Evolutionary conservation across 2,329 filamentous ascomycete genomes (phyloP).

Genomic region (Pestalotiopsis sp.): DNA sequence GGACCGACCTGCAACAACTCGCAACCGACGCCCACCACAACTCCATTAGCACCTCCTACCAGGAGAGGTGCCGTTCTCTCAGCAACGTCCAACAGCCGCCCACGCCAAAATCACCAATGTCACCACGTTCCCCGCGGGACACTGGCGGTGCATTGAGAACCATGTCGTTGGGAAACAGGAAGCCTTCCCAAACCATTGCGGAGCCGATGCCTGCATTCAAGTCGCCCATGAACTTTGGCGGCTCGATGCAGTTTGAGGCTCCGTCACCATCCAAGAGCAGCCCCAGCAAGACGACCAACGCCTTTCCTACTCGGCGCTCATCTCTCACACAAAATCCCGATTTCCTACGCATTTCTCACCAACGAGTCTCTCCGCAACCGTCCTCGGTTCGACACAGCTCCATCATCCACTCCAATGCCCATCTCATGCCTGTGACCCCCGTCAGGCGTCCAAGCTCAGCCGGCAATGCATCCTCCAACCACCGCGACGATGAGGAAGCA

Average conservation of each 20-base stretch:
- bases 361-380: conserved; percentile 1
- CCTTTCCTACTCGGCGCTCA: conserved; percentile 13
- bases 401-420: background rate
- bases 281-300: background rate
- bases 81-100: conserved; percentile 22
- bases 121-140: conserved; percentile 12
- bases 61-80: conserved; percentile 28
- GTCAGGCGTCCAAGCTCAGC: conserved; percentile 1
- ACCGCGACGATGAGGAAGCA: background rate
- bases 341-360: background rate
- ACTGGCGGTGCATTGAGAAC: conserved; percentile 21
- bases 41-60: background rate
- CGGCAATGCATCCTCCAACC: background rate
- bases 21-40: conserved; percentile 22
- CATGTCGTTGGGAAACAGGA: conserved; percentile 24
- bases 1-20: conserved; percentile 31
- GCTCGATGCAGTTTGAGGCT: background rate
- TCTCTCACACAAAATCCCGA: conserved; percentile 8
- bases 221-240: conserved; percentile 2
- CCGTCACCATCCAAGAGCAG: background rate
- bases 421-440: conserved; percentile 5
- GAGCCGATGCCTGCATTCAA: conserved; percentile 17
- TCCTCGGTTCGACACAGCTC: conserved; percentile 5
- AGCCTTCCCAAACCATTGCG: conserved; percentile 14
- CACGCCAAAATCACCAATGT: conserved; percentile 12